phyloP scores from a whole-genome alignment of 1,139 yeast species.

The Yamadazyma jaroonii region DNA sequence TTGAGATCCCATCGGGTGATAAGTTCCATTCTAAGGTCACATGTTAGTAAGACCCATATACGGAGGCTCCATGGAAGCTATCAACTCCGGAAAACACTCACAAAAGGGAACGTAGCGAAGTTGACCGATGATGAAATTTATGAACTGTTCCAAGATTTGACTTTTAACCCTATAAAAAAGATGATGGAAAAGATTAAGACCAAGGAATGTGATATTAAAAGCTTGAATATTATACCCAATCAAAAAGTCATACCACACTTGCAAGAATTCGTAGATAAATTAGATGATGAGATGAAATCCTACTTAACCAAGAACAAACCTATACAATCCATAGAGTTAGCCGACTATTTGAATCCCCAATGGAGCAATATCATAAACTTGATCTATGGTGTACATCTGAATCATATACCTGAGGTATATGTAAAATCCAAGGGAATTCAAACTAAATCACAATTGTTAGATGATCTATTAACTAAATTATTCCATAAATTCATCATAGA shows the following conservation, averaged over 20 bases:
- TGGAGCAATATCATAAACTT: constrained; percentile 19
- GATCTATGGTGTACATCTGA: constrained; percentile 18
- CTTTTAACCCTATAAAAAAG: constrained; percentile 1
- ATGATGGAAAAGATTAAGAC: constrained; percentile 1
- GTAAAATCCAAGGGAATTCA: constrained; percentile 16
- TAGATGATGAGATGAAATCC: constrained; percentile 3
- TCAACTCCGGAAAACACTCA: neutral
- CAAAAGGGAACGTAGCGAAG: neutral
- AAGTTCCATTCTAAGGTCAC: neutral
- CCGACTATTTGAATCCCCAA: constrained; percentile 32
- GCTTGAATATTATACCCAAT: neutral
- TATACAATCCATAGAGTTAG: constrained; percentile 2
- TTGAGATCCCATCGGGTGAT: no score
- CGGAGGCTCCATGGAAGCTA: neutral
- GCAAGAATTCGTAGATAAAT: constrained; percentile 1
- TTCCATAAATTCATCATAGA: constrained; percentile 23
- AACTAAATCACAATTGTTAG: constrained; percentile 19
- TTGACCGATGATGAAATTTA: constrained; percentile 2
- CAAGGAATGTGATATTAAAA: neutral
- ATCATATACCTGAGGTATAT: constrained; percentile 20
- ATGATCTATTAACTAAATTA: constrained; percentile 21
- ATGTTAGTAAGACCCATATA: neutral
- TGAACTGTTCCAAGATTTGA: constrained; percentile 3
- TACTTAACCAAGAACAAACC: neutral
- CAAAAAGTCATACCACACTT: neutral